Conservation (phyloP, 2,329 filamentous ascomycete genomes). For the Ploettnerulaceae sp. region DNA sequence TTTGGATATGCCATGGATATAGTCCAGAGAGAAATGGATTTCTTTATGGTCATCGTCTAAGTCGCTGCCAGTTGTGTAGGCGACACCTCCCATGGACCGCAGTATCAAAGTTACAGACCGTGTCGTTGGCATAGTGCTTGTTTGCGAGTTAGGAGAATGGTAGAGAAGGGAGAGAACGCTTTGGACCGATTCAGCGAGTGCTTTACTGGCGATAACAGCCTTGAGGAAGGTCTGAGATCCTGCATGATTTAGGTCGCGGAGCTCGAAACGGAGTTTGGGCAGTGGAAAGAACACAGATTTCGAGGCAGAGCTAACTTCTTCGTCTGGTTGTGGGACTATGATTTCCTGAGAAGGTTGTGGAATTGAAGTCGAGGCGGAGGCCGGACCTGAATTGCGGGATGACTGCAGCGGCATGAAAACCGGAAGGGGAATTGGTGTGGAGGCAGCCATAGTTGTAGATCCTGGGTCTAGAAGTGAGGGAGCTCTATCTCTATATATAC, state of each 20-base stretch:
- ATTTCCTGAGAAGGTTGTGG: conserved; percentile 12
- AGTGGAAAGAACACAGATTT: conserved; percentile 36
- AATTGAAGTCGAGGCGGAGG: conserved; percentile 19
- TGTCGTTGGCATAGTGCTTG: conserved; percentile 51
- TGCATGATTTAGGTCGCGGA: conserved; percentile 53
- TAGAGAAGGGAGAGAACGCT: conserved; percentile 74
- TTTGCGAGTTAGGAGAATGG: conserved; percentile 38
- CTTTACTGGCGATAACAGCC: conserved; percentile 55
- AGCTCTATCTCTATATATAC: background rate
- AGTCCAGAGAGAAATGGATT: conserved; percentile 78
- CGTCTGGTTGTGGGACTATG: background rate
- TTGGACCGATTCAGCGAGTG: conserved; percentile 58
- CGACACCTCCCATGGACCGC: conserved; percentile 74
- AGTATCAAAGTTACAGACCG: conserved; percentile 82
- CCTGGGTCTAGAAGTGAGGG: background rate
- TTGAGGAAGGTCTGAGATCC: conserved; percentile 64
- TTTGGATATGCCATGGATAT: conserved; percentile 53
- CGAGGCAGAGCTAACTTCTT: conserved; percentile 3
- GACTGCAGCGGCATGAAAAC: conserved; percentile 27
- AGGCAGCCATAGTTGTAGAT: conserved; percentile 1
- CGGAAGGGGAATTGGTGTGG: conserved; percentile 18
- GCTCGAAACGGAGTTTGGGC: conserved; percentile 55
- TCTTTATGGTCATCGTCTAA: conserved; percentile 86
- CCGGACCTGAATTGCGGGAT: conserved; percentile 14
- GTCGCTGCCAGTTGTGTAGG: conserved; percentile 78